A percentile compares a stretch with the other conserved stretches of the same genome.
phyloP scores from a whole-genome alignment of 2,329 filamentous ascomycete genomes.

The Fusarium proliferatum region DNA sequence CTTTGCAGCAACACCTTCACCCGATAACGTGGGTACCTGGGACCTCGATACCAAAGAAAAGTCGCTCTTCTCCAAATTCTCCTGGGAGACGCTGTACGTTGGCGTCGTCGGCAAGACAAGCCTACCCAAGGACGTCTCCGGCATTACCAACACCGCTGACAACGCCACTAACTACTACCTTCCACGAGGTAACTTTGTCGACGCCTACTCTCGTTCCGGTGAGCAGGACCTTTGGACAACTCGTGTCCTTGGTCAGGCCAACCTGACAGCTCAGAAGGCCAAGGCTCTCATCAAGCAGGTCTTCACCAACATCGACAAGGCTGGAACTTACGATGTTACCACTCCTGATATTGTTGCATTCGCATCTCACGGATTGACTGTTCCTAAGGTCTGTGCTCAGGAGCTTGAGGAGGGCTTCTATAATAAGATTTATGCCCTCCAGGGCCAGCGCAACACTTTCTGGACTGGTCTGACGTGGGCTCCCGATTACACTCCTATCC shows the following conservation, averaged over 20 bases:
- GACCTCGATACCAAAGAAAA: conserved; percentile 42
- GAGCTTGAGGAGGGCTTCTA: conserved; percentile 50
- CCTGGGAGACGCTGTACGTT: conserved; percentile 35
- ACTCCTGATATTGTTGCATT: conserved; percentile 30
- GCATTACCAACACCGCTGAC: conserved; percentile 22
- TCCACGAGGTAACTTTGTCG: conserved; percentile 9
- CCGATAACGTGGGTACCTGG: conserved; percentile 39
- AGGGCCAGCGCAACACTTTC: conserved; percentile 51
- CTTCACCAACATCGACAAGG: conserved; percentile 1
- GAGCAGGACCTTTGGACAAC: conserved; percentile 4
- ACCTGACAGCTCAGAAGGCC: conserved; percentile 1
- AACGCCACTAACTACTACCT: conserved; percentile 16
- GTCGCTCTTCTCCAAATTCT: conserved; percentile 43
- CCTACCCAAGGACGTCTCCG: neutral
- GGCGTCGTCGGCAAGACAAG: conserved; percentile 39
- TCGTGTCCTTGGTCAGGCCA: conserved; percentile 9
- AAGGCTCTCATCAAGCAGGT: neutral
- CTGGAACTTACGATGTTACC: conserved; percentile 10
- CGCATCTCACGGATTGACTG: conserved; percentile 35
- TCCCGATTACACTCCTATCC: conserved; percentile 40
- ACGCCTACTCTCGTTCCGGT: neutral
- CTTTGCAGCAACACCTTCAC: conserved; percentile 44
- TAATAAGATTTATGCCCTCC: conserved; percentile 47
- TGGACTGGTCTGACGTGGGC: conserved; percentile 48
- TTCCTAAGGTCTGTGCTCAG: conserved; percentile 39